Evolutionary conservation across 2,329 filamentous ascomycete species (phyloP).

Genomic region (Saccharata proteae): DNA sequence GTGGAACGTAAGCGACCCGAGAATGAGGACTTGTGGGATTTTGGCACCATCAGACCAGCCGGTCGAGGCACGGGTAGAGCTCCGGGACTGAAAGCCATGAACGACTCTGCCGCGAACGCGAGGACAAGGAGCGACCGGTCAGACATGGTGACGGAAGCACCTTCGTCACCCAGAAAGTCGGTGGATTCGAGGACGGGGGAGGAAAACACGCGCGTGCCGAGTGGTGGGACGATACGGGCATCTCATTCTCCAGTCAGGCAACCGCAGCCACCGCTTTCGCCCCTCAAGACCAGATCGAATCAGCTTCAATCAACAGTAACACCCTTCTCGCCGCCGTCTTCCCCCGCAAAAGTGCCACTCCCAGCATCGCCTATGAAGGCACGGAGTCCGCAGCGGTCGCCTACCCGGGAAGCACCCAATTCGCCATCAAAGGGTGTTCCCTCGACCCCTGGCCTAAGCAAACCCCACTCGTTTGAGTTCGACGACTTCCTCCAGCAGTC

Average conservation of each 20-base stretch:
- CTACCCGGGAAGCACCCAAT: slow-evolving; percentile 9
- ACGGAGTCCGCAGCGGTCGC: slow-evolving; percentile 19
- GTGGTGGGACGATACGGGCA: slow-evolving; percentile 23
- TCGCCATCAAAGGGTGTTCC: slow-evolving; percentile 9
- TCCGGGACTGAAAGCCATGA: slow-evolving; percentile 58
- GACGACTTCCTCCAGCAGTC: slow-evolving; percentile 38
- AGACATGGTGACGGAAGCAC: slow-evolving; percentile 7
- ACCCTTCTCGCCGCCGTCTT: slow-evolving; percentile 21
- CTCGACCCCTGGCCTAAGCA: slow-evolving; percentile 15
- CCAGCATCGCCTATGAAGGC: slow-evolving; percentile 34
- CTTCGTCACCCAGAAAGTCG: slow-evolving; percentile 16
- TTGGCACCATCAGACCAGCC: slow-evolving; percentile 84
- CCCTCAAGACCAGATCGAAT: slow-evolving; percentile 26
- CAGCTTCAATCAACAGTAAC: slow-evolving; percentile 17
- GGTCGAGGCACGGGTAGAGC: slow-evolving; percentile 39
- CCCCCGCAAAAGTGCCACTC: slow-evolving; percentile 33
- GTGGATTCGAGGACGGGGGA: slow-evolving; percentile 18
- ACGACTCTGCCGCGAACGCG: slow-evolving; percentile 69
- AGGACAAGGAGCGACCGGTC: slow-evolving; percentile 31
- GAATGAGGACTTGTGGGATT: slow-evolving; percentile 93
- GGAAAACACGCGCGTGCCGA: slow-evolving; percentile 18
- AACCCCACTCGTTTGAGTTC: slow-evolving; percentile 21
- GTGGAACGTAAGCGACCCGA: slow-evolving; percentile 34
- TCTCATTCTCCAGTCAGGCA: too few relatives aligned
- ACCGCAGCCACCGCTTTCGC: slow-evolving; percentile 23